Evolutionary conservation across 2,329 filamentous ascomycete species (phyloP), one percentile per base, ranked within the genome.

Genomic region (Penicillium sp.): DNA sequence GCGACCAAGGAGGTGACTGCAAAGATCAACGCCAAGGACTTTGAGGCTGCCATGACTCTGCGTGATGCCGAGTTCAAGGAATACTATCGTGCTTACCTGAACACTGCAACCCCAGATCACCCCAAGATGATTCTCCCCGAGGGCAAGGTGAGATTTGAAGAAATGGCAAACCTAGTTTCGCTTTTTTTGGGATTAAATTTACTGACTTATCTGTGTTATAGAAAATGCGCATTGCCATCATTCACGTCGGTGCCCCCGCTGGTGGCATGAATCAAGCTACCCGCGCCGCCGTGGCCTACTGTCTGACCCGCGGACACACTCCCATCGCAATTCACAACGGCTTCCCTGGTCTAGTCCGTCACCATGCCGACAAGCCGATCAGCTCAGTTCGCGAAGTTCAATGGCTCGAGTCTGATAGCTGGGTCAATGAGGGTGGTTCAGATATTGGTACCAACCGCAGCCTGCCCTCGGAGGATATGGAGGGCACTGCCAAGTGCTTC

Each of bases 201-300:
- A 5, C 38, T n/a, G 35, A 38, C 37, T 43, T 6, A 8, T 30
- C 10, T 26, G 5, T 25, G 16, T 11, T n/a, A 16, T 65, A 93
- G 90, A 87, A 89, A 68, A 93, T 98, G 91, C 89, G 88, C 67
- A 91, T 99, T 71, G 95, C 92, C 52, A 97, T 99, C 73, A 92
- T 99, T 78, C 96, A 98, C 71, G 93, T 98, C 26, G 95, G 95
- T 71, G 95, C 95, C 13, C 95, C 95, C 7, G 95, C 95, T 33
- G 95, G 95, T 77, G 95, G 95, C 71, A 98, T 99, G 91, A 99
- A 99, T 78, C 93, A 94, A 30, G 95, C 95, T 45, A 95, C 96
- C 22, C 88, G 95, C 68, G 94, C 92, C 33, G 94, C 92, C 14
- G 93, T 97, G 19, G 92, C 93, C 35, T 97, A 97, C 82, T 98